Percentiles rank a stretch among this genome's conserved stretches.
phyloP scores from a whole-genome alignment of 2,329 filamentous ascomycete genomes.

The Dactylellina leptospora region DNA sequence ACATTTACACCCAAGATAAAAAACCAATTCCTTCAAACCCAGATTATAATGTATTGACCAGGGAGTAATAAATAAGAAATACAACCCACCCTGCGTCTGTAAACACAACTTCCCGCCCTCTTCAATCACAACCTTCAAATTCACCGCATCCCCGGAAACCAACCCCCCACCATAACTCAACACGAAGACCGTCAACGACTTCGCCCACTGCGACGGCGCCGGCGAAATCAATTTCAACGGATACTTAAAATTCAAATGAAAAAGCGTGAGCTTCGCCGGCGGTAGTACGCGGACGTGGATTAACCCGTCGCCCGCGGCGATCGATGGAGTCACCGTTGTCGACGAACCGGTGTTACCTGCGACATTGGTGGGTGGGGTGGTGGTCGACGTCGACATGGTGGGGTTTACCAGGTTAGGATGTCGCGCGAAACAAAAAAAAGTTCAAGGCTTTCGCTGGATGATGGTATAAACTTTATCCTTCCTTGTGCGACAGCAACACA shows the following conservation, averaged over 20 bases:
- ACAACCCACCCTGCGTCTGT: constrained; percentile 59
- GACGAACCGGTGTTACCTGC: not conserved
- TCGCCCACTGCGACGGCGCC: constrained; percentile 66
- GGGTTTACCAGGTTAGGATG: not conserved
- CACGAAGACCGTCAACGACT: constrained; percentile 82
- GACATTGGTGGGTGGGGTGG: constrained; percentile 1
- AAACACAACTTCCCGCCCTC: constrained; percentile 54
- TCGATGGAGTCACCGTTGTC: constrained; percentile 20
- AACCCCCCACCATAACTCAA: constrained; percentile 94
- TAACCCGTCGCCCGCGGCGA: constrained; percentile 75
- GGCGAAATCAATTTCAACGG: constrained; percentile 93
- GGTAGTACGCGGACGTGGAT: constrained; percentile 79
- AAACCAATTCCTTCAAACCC: too few species aligned
- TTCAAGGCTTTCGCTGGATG: not conserved
- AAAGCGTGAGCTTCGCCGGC: constrained; percentile 70
- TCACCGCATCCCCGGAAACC: constrained; percentile 83
- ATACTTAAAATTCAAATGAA: constrained; percentile 87
- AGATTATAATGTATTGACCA: too few species aligned
- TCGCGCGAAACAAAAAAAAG: constrained; percentile 4
- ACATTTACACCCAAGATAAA: too few species aligned
- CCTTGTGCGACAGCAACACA: constrained; percentile 37
- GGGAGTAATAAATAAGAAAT: not conserved
- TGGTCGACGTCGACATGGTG: constrained; percentile 14
- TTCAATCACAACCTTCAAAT: constrained; percentile 64
- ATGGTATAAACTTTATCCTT: not conserved